These are phyloP conservation scores for Nelumbo lutea DNA, from an alignment of 164 flowering plant genomes.

Conservation along the genomic window DNA sequence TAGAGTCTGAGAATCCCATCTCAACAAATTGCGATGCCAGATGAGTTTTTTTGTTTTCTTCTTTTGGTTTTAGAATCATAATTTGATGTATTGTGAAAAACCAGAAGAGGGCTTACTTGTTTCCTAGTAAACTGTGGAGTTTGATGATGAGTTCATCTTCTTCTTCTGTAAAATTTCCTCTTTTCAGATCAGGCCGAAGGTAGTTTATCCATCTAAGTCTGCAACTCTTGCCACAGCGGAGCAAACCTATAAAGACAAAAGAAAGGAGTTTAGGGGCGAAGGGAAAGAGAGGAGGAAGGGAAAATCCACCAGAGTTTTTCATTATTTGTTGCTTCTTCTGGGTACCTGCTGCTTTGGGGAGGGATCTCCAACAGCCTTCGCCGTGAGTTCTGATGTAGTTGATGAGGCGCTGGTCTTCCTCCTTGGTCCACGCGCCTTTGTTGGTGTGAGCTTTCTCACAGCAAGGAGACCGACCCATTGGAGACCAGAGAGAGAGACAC, in stretches of 20 bases:
- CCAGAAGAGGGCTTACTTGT: conserved; percentile 18
- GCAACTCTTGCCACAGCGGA: conserved; percentile 35
- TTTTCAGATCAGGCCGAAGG: conserved; percentile 30
- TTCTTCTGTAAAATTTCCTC: conserved; percentile 32
- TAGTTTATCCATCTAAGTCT: conserved; percentile 36
- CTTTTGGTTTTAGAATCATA: too few relatives aligned
- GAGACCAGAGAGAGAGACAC: too few relatives aligned
- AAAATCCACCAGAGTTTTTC: background rate
- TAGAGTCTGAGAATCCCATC: too few relatives aligned
- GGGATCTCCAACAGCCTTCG: conserved; percentile 32
- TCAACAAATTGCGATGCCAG: background rate
- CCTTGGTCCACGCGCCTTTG: conserved; percentile 30
- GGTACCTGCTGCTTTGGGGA: conserved; percentile 26
- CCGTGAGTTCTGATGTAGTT: conserved; percentile 21
- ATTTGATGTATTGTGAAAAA: too few relatives aligned
- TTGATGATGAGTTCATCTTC: conserved; percentile 34
- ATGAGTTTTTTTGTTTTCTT: background rate
- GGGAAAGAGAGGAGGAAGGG: background rate
- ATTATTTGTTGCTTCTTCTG: background rate
- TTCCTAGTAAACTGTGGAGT: conserved; percentile 27
- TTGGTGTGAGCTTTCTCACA: conserved; percentile 30
- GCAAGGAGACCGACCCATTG: conserved; percentile 24
- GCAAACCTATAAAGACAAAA: conserved; percentile 15
- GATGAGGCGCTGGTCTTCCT: conserved; percentile 26
- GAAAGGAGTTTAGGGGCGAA: background rate